These are phyloP conservation scores for Microsporum ferrugineum DNA, from an alignment of 2,329 filamentous ascomycete genomes.

Conservation along the genomic window DNA sequence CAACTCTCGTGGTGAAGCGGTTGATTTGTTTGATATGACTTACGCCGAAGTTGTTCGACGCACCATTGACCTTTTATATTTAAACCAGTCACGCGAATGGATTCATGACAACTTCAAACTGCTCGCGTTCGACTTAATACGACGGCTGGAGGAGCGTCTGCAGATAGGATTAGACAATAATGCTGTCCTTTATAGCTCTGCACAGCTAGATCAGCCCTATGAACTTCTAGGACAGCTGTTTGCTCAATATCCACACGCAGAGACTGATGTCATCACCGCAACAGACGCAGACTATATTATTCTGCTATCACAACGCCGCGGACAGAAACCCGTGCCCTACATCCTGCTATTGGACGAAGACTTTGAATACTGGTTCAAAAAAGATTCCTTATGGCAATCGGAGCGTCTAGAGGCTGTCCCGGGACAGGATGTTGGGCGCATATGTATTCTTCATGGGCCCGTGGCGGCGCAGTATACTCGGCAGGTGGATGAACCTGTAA, in stretches of 20 bases:
- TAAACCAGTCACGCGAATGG: constrained; percentile 83
- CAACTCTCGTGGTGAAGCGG: constrained; percentile 66
- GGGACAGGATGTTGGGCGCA: constrained; percentile 87
- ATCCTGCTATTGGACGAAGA: constrained; percentile 88
- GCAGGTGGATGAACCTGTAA: constrained; percentile 85
- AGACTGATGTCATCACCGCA: constrained; percentile 82
- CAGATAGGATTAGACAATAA: constrained; percentile 32
- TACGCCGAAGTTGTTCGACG: constrained; percentile 78
- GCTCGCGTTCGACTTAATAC: constrained; percentile 89
- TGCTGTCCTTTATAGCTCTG: background rate
- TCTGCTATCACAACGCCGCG: constrained; percentile 76
- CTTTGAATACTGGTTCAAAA: constrained; percentile 99
- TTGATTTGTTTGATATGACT: constrained; percentile 92
- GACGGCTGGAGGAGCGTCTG: constrained; percentile 89
- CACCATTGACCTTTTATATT: constrained; percentile 80
- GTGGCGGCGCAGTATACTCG: constrained; percentile 77
- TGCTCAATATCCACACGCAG: background rate
- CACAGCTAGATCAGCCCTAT: background rate
- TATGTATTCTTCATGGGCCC: constrained; percentile 91
- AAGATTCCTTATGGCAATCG: constrained; percentile 98
- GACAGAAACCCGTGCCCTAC: constrained; percentile 94
- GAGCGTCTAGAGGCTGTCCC: constrained; percentile 95
- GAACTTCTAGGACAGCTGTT: background rate
- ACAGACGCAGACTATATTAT: constrained; percentile 98
- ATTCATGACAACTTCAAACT: constrained; percentile 74